Base-by-base conservation (phyloP, 768 basidiomycete genomes). In the Coprinopsis strossmayeri region DNA sequence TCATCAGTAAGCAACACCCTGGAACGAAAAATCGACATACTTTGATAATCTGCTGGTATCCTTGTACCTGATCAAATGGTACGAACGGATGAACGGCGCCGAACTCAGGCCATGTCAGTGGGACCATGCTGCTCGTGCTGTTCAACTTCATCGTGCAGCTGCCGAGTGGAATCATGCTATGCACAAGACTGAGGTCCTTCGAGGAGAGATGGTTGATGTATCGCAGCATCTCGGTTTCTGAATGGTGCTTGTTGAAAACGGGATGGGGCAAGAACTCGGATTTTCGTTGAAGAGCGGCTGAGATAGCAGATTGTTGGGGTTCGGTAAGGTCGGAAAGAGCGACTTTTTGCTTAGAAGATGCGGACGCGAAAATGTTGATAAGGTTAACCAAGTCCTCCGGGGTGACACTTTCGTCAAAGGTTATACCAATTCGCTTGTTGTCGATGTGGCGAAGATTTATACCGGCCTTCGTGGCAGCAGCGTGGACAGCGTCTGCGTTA, bases 101-200 rank as follows among this genome's bases (percentile, higher is more conserved):
- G 64, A 92, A 98, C 65, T 93, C 91, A 7, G 91, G 88, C 87
- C 89, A 93, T 2, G 92, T 95, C 27, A 99, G 70, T 2, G 95
- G 94, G 35, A 91, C 86, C 93, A 98, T 97, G 58, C 94, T 95
- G 38, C 91, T 93, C 2, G 94, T 96, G 61, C 91, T 92, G 71
- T 99, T 99, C 48, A 99, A 77, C 69, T 98, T 96, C 93, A 95
- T 96, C 4, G 93, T 95, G 67, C 93, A 94, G 63, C 91, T 93
- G 49, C 93, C 93, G 2, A 94, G 79, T 11, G 91, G 85, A 57
- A 96, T 97, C 91, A 98, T 97, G 38, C 91, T 81, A 63, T 99
- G 96, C 7, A 90, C 87, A 26, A 99, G 83, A 24, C 91, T 86
- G 49, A 98, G 79, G 62, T 99, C 96, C 70, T 98, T 98, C 30